A percentile compares a stretch with the other conserved stretches of the same genome.
Evolutionary conservation across 345 rosid species (phyloP).

Genomic region (Rhizophora apiculata): DNA sequence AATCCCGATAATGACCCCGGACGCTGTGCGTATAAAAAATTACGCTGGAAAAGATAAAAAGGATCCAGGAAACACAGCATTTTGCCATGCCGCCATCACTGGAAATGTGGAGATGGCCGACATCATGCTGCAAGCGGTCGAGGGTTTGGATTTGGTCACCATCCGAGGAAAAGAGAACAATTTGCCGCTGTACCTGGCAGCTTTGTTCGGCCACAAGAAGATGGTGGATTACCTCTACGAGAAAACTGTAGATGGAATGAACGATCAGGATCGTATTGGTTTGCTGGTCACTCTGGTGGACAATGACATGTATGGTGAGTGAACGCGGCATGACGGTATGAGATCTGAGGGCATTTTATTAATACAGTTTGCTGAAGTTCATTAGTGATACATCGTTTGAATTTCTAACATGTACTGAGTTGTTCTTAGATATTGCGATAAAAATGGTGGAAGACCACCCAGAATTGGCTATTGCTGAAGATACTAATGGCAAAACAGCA

Average conservation of each 20-base stretch:
- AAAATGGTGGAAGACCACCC: conserved; percentile 6
- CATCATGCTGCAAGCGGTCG: conserved; percentile 7
- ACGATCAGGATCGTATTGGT: not conserved
- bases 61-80: conserved; percentile 16
- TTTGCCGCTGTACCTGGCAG: conserved; percentile 19
- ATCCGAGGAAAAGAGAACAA: conserved; percentile 9
- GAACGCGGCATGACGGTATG: not conserved
- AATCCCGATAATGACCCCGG: conserved; percentile 12
- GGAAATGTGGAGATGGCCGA: conserved; percentile 20
- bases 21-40: not conserved
- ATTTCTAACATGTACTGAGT: not conserved
- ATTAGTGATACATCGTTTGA: not conserved
- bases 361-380: not conserved
- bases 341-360: too few species aligned
- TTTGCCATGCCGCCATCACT: conserved; percentile 21
- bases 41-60: too few species aligned
- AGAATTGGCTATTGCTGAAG: conserved; percentile 13
- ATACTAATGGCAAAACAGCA: conserved; percentile 10
- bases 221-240: conserved; percentile 18
- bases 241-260: not conserved
- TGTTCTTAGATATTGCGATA: conserved; percentile 13
- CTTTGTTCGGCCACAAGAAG: conserved; percentile 10
- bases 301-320: not conserved
- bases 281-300: conserved; percentile 10
- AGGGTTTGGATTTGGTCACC: conserved; percentile 5